phyloP scores from a whole-genome alignment of 2,329 filamentous ascomycete genomes.

The Aspergillus fijiensis region DNA sequence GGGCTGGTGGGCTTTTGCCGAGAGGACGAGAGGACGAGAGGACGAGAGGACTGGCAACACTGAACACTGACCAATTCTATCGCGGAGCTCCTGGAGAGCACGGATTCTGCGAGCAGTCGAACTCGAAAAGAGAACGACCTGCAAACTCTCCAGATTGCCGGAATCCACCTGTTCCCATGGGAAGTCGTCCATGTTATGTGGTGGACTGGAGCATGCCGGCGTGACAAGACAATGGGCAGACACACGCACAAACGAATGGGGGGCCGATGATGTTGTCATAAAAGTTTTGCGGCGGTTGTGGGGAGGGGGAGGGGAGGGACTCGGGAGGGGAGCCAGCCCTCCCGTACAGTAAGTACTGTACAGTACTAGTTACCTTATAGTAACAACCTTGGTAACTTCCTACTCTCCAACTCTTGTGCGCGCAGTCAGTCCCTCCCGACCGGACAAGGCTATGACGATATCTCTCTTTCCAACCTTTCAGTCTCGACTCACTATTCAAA shows the following conservation, averaged over 20 bases:
- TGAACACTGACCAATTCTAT: slow-evolving; percentile 43
- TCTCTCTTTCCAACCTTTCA: slow-evolving; percentile 9
- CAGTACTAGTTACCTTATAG: too few relatives aligned
- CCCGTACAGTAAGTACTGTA: too few relatives aligned
- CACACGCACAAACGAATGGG: slow-evolving; percentile 18
- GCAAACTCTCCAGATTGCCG: slow-evolving; percentile 42
- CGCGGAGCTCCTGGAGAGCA: slow-evolving; percentile 46
- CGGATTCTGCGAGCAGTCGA: slow-evolving; percentile 43
- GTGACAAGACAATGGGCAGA: slow-evolving; percentile 14
- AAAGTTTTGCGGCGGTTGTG: slow-evolving; percentile 38
- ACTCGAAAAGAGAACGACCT: slow-evolving; percentile 42
- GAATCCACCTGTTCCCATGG: slow-evolving; percentile 47
- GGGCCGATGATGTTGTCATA: slow-evolving; percentile 39
- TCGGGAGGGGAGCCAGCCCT: too few relatives aligned
- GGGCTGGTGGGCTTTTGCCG: not conserved
- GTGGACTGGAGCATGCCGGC: slow-evolving; percentile 33
- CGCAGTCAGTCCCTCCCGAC: slow-evolving; percentile 19
- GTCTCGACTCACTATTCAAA: not conserved
- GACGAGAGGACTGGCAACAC: slow-evolving; percentile 2
- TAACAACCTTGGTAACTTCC: not conserved
- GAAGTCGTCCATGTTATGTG: slow-evolving; percentile 43
- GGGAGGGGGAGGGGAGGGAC: slow-evolving; percentile 1
- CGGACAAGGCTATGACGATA: slow-evolving; percentile 22
- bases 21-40: not conserved
- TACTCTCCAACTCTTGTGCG: slow-evolving; percentile 8